These are phyloP conservation scores for Colletotrichum orchidophilum DNA, from an alignment of 2,329 filamentous ascomycete genomes.

Conservation along the genomic window DNA sequence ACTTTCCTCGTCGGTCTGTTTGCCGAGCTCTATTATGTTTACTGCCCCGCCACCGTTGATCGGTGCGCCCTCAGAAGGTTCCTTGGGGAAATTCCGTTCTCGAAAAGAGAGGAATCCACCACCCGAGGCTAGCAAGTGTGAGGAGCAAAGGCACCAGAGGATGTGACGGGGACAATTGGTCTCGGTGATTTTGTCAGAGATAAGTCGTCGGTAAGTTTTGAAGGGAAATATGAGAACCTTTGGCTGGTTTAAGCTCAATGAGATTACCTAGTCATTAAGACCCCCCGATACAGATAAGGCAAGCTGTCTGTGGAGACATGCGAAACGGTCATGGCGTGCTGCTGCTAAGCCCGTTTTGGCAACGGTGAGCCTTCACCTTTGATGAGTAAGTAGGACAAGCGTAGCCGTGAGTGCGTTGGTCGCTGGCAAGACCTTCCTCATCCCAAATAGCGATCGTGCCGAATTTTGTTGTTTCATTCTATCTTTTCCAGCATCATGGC, in stretches of 20 bases:
- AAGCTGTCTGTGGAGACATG: not conserved
- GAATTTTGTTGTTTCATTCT: too few relatives aligned
- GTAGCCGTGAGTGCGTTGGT: too few relatives aligned
- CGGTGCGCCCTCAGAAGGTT: not conserved
- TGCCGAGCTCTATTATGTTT: not conserved
- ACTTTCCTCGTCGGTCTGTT: not conserved
- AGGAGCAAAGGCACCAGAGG: not conserved
- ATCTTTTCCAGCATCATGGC: not conserved
- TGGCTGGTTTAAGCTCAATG: not conserved
- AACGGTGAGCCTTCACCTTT: not conserved
- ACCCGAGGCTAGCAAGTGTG: not conserved
- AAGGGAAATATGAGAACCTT: not conserved
- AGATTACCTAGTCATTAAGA: not conserved
- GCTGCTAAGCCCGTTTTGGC: not conserved
- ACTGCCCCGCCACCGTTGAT: slow-evolving; percentile 23
- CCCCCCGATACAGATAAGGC: not conserved
- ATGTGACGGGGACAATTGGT: not conserved
- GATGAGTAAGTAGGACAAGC: not conserved
- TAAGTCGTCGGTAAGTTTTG: not conserved
- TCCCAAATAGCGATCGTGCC: too few relatives aligned
- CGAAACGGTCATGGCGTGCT: not conserved
- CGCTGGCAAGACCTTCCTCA: not conserved
- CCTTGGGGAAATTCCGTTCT: not conserved
- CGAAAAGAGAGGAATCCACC: not conserved
- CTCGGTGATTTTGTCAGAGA: not conserved